These are phyloP conservation scores for Ceratocystis huliohia DNA, from an alignment of 2,329 filamentous ascomycete genomes.

Conservation along the genomic window DNA sequence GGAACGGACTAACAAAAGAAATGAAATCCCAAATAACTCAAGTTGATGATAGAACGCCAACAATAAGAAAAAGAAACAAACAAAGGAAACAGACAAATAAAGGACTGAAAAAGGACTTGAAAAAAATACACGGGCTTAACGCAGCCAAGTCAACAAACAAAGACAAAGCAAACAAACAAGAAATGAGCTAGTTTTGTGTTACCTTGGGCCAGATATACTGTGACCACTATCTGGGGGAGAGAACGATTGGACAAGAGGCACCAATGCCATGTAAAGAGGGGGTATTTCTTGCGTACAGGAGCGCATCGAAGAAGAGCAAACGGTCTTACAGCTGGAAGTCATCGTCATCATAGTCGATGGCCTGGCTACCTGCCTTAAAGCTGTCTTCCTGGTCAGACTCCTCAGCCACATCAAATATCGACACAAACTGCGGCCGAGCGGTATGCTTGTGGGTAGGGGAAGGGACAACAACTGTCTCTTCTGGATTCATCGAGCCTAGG, in stretches of 20 bases:
- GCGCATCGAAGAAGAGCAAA: not conserved
- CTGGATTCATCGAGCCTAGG: not conserved
- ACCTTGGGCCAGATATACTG: conserved; percentile 19
- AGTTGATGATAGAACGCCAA: not conserved
- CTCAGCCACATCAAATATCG: conserved; percentile 43
- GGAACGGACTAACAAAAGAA: not conserved
- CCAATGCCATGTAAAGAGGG: not conserved
- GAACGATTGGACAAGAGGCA: not conserved
- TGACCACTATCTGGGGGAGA: conserved; percentile 18
- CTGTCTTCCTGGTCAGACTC: conserved; percentile 31
- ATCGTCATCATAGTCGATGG: conserved; percentile 38
- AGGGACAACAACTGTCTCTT: conserved; percentile 6
- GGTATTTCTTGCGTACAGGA: not conserved
- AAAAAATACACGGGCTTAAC: not conserved
- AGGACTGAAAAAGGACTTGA: not conserved
- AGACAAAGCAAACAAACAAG: conserved; percentile 13
- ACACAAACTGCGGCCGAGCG: conserved; percentile 40
- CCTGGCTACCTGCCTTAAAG: conserved; percentile 26
- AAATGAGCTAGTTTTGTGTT: conserved; percentile 15
- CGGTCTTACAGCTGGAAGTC: conserved; percentile 41
- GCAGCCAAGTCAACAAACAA: not conserved
- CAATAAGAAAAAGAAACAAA: not conserved
- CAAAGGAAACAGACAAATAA: conserved; percentile 7
- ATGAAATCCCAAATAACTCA: not conserved
- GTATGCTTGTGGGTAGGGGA: conserved; percentile 22